Percentiles rank a stretch among this genome's conserved stretches.
Conservation (phyloP, 768 basidiomycete genomes). For the Boletus rubescentipes region DNA sequence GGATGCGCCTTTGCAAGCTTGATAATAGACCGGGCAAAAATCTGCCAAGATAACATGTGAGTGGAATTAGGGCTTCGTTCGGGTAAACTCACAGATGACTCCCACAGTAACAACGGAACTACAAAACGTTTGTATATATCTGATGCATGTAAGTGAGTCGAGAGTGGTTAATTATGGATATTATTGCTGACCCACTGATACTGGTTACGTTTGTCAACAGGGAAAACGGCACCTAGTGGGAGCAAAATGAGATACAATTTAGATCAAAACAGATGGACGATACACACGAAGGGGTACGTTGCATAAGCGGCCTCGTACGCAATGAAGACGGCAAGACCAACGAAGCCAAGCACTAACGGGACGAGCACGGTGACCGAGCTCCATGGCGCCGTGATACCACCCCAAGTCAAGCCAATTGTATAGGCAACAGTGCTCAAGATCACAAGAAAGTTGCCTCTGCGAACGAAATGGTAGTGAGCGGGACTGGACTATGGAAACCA, state of each 20-base stretch:
- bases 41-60: no score
- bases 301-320: constrained; percentile 36
- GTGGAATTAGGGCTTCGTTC: not conserved
- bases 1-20: not conserved
- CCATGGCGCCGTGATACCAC: not conserved
- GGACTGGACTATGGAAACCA: not conserved
- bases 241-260: not conserved
- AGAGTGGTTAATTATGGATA: not conserved
- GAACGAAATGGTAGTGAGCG: not conserved
- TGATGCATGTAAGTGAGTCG: not conserved
- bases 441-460: not conserved
- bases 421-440: not conserved
- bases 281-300: no score
- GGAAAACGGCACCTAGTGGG: not conserved
- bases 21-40: no score
- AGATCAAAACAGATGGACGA: no score
- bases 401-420: not conserved
- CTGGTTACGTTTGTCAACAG: not conserved
- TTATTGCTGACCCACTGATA: constrained; percentile 17
- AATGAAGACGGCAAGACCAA: constrained; percentile 27
- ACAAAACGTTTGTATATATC: not conserved
- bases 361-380: constrained; percentile 31
- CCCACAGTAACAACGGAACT: not conserved
- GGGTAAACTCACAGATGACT: not conserved
- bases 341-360: constrained; percentile 42